A percentile compares a stretch with the other conserved stretches of the same genome.
These are phyloP conservation scores for Fusarium sp. DNA, from an alignment of 2,329 filamentous ascomycete species.

Conservation along the genomic window DNA sequence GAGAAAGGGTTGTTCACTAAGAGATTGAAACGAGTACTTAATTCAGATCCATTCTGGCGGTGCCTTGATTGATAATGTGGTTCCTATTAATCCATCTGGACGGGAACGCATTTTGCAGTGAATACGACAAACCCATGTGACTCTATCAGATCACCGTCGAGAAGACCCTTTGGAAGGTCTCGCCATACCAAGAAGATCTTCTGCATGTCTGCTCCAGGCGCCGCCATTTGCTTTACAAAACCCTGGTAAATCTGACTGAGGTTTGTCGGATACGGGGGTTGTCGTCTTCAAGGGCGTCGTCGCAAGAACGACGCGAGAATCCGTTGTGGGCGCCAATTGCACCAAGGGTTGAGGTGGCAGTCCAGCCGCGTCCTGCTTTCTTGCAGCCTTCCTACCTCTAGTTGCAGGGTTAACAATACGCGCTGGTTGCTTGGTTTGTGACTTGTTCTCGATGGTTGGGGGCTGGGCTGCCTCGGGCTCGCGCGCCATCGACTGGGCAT, in stretches of 20 bases:
- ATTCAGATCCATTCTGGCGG: background rate
- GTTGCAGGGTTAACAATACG: slow-evolving; percentile 63
- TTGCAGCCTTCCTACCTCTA: slow-evolving; percentile 65
- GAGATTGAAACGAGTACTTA: background rate
- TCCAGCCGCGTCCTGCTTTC: slow-evolving; percentile 64
- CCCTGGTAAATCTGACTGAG: slow-evolving; percentile 52
- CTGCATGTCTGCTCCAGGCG: slow-evolving; percentile 77
- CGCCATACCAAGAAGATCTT: slow-evolving; percentile 73
- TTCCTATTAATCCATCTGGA: background rate
- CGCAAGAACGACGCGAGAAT: slow-evolving; percentile 17
- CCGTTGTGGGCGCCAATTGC: slow-evolving; percentile 50
- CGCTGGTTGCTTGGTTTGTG: slow-evolving; percentile 27
- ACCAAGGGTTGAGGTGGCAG: slow-evolving; percentile 59
- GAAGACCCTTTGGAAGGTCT: slow-evolving; percentile 58
- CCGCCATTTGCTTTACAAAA: slow-evolving; percentile 67
- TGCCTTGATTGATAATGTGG: background rate
- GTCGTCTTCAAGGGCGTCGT: slow-evolving; percentile 4
- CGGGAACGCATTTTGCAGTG: background rate
- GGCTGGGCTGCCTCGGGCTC: slow-evolving; percentile 1
- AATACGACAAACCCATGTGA: background rate
- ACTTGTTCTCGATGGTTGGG: slow-evolving; percentile 12
- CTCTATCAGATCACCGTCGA: slow-evolving; percentile 13
- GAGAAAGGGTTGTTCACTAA: background rate
- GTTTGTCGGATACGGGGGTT: background rate
- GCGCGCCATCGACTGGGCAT: background rate